Percentiles rank a stretch among this genome's conserved stretches.
Conservation (phyloP, 2,329 filamentous ascomycete genomes). For the Bipolaris oryzae region DNA sequence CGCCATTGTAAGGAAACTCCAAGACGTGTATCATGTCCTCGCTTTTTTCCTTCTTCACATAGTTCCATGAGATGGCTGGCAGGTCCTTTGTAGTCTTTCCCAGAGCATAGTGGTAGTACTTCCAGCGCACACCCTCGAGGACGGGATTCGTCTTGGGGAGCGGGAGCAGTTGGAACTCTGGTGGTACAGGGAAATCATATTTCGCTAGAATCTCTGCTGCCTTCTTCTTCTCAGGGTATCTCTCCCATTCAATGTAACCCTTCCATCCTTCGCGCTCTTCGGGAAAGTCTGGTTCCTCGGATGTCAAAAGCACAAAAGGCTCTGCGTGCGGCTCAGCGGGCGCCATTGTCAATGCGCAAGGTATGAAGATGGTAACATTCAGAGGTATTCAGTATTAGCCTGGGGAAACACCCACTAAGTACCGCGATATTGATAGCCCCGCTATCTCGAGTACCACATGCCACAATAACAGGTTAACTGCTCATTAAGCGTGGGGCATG, state of each 20-base stretch:
- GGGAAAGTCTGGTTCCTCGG: constrained; percentile 44
- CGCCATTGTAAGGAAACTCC: constrained; percentile 57
- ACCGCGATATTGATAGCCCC: neutral
- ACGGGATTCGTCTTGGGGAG: constrained; percentile 53
- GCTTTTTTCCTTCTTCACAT: constrained; percentile 53
- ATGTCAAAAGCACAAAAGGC: constrained; percentile 34
- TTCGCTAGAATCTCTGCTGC: constrained; percentile 62
- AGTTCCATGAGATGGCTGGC: constrained; percentile 61
- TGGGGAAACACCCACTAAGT: neutral
- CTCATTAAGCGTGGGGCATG: constrained; percentile 10
- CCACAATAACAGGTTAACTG: constrained; percentile 17
- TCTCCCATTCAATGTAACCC: constrained; percentile 60
- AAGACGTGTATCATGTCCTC: constrained; percentile 56
- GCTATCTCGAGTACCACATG: constrained; percentile 10
- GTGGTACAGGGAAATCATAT: constrained; percentile 58
- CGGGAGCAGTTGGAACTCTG: constrained; percentile 53
- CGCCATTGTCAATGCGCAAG: constrained; percentile 29
- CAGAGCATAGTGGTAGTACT: constrained; percentile 54
- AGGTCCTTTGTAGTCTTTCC: constrained; percentile 50
- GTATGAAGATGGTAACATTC: neutral
- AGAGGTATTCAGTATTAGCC: neutral
- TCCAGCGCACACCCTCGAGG: constrained; percentile 55
- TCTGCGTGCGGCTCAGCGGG: constrained; percentile 41
- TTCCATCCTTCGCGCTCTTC: constrained; percentile 56
- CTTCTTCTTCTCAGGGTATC: constrained; percentile 67